phyloP scores from a whole-genome alignment of 129 eudicot genomes.

The Helianthus tuberosus region DNA sequence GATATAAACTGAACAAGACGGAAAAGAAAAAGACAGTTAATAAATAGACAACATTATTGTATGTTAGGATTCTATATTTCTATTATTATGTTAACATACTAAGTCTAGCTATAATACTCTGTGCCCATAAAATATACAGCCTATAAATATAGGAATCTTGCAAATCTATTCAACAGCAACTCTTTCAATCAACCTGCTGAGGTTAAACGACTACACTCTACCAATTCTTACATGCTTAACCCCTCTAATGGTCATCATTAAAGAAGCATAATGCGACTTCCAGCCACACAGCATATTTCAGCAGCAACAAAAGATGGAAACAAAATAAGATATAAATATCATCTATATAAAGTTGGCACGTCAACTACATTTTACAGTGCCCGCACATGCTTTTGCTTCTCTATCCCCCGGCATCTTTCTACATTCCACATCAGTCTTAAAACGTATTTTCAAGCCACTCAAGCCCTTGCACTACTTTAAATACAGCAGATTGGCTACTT shows the following conservation, averaged over 20 bases:
- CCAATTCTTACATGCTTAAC: slow-evolving; percentile 10
- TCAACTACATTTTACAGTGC: slow-evolving; percentile 8
- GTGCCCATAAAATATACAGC: neutral
- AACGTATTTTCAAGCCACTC: neutral
- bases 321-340: neutral
- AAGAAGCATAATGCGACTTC: slow-evolving; percentile 6
- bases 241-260: slow-evolving; percentile 20
- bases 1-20: neutral
- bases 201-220: neutral
- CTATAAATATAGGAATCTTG: neutral
- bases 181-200: neutral
- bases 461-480: neutral
- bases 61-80: neutral
- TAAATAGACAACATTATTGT: neutral
- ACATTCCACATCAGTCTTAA: slow-evolving; percentile 6
- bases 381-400: slow-evolving; percentile 14
- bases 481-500: neutral
- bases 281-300: slow-evolving; percentile 1
- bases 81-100: neutral
- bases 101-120: neutral
- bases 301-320: neutral
- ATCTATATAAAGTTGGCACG: slow-evolving; percentile 17
- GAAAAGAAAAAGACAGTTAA: neutral
- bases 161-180: neutral
- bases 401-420: slow-evolving; percentile 3